A percentile compares a stretch with the other conserved stretches of the same genome.
These are phyloP conservation scores for Phytopythium litorale DNA, from an alignment of 352 stramenopile species.

Conservation along the genomic window DNA sequence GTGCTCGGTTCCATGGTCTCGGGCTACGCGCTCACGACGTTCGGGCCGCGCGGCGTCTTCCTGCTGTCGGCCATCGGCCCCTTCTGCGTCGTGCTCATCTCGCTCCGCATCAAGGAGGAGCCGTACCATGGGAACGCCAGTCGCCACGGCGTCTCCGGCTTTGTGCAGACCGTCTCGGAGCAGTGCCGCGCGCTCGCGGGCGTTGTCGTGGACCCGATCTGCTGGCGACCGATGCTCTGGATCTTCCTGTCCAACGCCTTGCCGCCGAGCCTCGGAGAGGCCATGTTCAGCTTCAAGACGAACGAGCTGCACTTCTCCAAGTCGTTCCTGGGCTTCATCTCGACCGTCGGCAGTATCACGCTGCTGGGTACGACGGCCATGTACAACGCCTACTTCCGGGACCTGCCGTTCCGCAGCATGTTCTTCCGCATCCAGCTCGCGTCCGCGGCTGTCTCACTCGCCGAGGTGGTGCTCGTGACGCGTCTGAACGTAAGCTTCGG, in stretches of 20 bases:
- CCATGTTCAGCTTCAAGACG: slow-evolving; percentile 86
- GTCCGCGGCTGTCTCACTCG: slow-evolving; percentile 57
- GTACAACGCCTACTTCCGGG: slow-evolving; percentile 79
- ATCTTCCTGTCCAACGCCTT: slow-evolving; percentile 80
- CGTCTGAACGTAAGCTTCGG: slow-evolving; percentile 59
- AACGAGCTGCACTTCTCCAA: slow-evolving; percentile 69
- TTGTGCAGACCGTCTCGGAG: slow-evolving; percentile 41
- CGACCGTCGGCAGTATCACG: slow-evolving; percentile 65
- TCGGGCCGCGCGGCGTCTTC: slow-evolving; percentile 66
- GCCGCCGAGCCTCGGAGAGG: slow-evolving; percentile 63
- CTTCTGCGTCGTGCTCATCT: slow-evolving; percentile 62
- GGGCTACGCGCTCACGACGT: slow-evolving; percentile 46
- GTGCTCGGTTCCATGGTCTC: slow-evolving; percentile 71
- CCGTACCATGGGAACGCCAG: slow-evolving; percentile 14
- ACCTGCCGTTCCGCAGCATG: slow-evolving; percentile 74
- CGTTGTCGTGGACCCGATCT: slow-evolving; percentile 68
- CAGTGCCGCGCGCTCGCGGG: slow-evolving; percentile 50
- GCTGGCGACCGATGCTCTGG: slow-evolving; percentile 76
- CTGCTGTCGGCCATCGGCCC: slow-evolving; percentile 69
- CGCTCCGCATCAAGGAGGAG: slow-evolving; percentile 54
- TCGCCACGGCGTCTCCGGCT: slow-evolving; percentile 18
- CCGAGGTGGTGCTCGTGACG: slow-evolving; percentile 69
- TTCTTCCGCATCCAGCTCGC: slow-evolving; percentile 75
- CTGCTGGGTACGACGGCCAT: slow-evolving; percentile 63
- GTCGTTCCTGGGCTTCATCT: slow-evolving; percentile 79